Evolutionary conservation across 1,139 yeast species (phyloP), one percentile per base, ranked within the genome.

Genomic region (Saccharomyces pastorianus): DNA sequence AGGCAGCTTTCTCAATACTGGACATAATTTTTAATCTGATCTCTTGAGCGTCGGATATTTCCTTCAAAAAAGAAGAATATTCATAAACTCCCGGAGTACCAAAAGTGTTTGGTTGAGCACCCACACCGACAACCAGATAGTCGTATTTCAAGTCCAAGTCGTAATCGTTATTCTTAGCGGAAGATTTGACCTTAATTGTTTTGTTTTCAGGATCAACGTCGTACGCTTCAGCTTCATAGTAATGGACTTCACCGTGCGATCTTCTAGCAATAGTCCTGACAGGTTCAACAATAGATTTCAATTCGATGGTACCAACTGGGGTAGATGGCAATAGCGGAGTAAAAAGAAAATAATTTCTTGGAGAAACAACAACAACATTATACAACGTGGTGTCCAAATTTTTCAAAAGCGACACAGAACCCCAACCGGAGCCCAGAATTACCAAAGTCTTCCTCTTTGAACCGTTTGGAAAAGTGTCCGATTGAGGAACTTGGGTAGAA

Each of bases 351-450:
- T 89, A 90, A 78, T 90, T 90, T 76, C 97, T 83, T 58, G 98
- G 97, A 41, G 96, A 88, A 51, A 91, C 86, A 54, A 91, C 84
- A 54, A 88, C 84, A 53, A 91, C 96, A 69, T 91, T 88, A 75
- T 90, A 91, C 69, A 85, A 76, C 49, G 91, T 76, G 51, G 96
- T 85, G 71, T 91, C 96, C 71, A 91, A 78, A 69, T 85, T 82
- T 75, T 89, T 90, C 72, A 91, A 78, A 61, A 90, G 74, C 2
- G 93, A 82, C 52, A 87, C 83, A 14, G 96, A 82, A 55, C 96
- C 97, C 97, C 97, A 91, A 55, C 97, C 97, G 48, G 96, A 82
- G 56, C 98, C 97, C 64, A 91, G 79, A 61, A 91, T 83, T 54
- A 91, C 95, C 67, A 91, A 75, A 48, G 91, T 89, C 76, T 91